A percentile compares a stretch with the other conserved stretches of the same genome.
phyloP scores from a whole-genome alignment of 768 basidiomycete genomes.

The Fibroporia radiculosa region DNA sequence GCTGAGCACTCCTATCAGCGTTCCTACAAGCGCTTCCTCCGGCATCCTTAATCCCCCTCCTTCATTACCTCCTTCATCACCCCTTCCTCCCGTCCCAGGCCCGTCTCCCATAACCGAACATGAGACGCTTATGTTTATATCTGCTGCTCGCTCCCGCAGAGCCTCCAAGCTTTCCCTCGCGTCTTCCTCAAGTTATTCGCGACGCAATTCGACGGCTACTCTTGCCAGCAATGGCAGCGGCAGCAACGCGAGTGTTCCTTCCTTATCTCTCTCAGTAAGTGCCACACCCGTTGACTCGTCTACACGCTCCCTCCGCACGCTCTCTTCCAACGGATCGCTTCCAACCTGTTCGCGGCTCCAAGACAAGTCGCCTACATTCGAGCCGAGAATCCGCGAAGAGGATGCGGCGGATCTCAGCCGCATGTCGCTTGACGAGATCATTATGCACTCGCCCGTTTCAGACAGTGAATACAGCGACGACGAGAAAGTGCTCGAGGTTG shows the following conservation, averaged over 20 bases:
- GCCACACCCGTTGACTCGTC: conserved; percentile 18
- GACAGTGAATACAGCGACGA: conserved; percentile 15
- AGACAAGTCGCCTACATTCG: conserved; percentile 17
- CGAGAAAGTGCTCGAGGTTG: conserved; percentile 15
- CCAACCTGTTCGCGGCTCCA: conserved; percentile 7
- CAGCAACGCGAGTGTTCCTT: conserved; percentile 6
- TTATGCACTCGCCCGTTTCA: conserved; percentile 11
- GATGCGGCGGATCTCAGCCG: conserved; percentile 19
- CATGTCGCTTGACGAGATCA: conserved; percentile 22
- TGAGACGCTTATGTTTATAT: conserved; percentile 37
- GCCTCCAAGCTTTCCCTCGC: conserved; percentile 25
- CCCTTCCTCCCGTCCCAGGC: conserved; percentile 62
- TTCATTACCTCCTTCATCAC: conserved; percentile 46
- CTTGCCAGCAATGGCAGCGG: conserved; percentile 18
- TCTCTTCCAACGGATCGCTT: conserved; percentile 20
- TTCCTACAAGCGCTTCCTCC: conserved; percentile 2
- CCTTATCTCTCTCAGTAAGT: conserved; percentile 19
- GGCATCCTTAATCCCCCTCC: conserved; percentile 42
- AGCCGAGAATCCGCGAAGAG: conserved; percentile 24
- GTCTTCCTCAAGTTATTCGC: conserved; percentile 19
- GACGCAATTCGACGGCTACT: conserved; percentile 22
- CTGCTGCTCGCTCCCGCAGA: conserved; percentile 28
- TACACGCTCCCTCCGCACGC: conserved; percentile 20
- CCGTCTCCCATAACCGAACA: conserved; percentile 47
- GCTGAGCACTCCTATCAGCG: conserved; percentile 4